Evolutionary conservation across 2,329 filamentous ascomycete genomes (phyloP), one percentile per base, ranked within the genome.

Genomic region (Aureobasidium subglaciale): DNA sequence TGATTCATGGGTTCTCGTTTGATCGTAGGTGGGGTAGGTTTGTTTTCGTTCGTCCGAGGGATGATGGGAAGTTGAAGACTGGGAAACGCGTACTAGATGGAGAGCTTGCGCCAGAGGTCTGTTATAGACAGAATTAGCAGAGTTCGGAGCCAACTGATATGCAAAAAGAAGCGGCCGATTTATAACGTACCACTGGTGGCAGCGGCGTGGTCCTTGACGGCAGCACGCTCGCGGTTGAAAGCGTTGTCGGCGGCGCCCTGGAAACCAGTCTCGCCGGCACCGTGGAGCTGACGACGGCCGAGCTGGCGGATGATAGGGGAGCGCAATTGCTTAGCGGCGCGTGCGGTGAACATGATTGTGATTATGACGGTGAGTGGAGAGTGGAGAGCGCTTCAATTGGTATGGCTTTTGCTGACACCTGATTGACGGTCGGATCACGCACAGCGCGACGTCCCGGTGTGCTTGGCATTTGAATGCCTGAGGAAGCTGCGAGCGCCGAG

Each of bases 31-130:
- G 10, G 25, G n/a, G 27, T 34, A 13, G 11, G 4, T 22, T 42
- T 25, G 10, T 41, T 18, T n/a, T 24, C 43, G 37, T 38, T 37
- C 30, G 27, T 45, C 52, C 5, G 13, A 5, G 22, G 38, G 29
- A 13, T 10, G 25, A 29, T 35, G 30, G 22, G n/a, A 46, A 13
- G 35, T 22, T 52, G 50, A 22, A 25, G 11, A 20, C 11, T 45
- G 41, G 24, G 29, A 18, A 15, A 41, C 29, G 25, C 52, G 48
- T 89, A 96, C 91, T 89, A 97, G 79, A 96, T 80, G 62, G 90
- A 93, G 67, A 97, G 86, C 81, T 95, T 97, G 75, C 83, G 85
- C 93, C 93, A 99, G 68, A 96, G 84, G 68, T 90, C 92, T 96
- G 35, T 16, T 70, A 25, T 41, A 30, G 3, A 25, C 15, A 10